These are phyloP conservation scores for Erodium moschatum DNA, from an alignment of 441 rosid species.

Conservation along the genomic window DNA sequence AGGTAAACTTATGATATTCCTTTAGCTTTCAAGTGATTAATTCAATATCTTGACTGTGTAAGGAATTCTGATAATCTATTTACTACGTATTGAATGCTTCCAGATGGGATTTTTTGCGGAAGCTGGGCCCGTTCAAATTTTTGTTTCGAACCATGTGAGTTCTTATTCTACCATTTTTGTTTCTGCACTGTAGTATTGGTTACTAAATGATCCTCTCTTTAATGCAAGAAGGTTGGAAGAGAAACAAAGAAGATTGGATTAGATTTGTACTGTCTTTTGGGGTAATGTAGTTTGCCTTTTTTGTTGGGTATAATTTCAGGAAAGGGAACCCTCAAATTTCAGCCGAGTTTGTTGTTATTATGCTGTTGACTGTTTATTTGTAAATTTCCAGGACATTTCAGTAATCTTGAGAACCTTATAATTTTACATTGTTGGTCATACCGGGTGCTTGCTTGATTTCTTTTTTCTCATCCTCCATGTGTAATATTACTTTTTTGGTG, in stretches of 20 bases:
- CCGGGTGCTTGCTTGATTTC: background rate
- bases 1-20: constrained; percentile 28
- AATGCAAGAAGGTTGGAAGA: too few species aligned
- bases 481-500: background rate
- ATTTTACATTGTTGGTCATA: background rate
- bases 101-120: constrained; percentile 97
- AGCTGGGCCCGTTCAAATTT: constrained; percentile 91
- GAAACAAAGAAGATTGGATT: background rate
- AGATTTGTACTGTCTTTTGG: background rate
- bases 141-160: constrained; percentile 85
- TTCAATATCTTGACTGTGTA: background rate
- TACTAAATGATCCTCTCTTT: background rate
- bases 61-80: background rate
- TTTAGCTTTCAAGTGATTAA: too few species aligned
- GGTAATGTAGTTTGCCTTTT: background rate
- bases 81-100: constrained; percentile 8
- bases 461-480: background rate
- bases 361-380: background rate
- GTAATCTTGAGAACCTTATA: background rate
- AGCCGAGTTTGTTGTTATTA: background rate
- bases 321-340: background rate
- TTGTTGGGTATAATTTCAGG: background rate
- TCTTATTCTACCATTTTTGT: constrained; percentile 2
- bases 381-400: background rate
- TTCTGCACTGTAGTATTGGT: background rate